A percentile compares a stretch with the other conserved stretches of the same genome.
Evolutionary conservation across 768 basidiomycete genomes (phyloP).

Genomic region (Suillus subalutaceus): DNA sequence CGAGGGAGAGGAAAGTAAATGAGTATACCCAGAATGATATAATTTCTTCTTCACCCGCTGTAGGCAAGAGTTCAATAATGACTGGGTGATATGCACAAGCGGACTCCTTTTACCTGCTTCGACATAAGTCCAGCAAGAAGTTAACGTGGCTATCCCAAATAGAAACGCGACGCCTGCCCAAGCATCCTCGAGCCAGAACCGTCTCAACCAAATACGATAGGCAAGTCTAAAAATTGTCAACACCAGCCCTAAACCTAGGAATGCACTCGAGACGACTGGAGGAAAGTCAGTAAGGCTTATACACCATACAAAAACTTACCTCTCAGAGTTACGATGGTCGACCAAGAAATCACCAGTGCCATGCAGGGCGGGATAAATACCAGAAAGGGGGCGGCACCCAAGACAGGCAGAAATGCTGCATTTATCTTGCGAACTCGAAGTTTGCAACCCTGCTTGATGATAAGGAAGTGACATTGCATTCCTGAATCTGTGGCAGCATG

Average conservation of each 20-base stretch:
- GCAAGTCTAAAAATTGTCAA: constrained; percentile 21
- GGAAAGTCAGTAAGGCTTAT: background rate
- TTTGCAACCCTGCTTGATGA: background rate
- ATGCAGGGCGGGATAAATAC: background rate
- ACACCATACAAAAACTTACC: background rate
- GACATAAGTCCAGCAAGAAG: constrained; percentile 17
- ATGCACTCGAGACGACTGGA: constrained; percentile 14
- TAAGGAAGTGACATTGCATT: background rate
- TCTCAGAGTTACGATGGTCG: background rate
- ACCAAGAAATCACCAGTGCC: background rate
- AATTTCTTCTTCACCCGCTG: background rate
- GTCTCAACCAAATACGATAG: constrained; percentile 23
- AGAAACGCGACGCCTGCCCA: constrained; percentile 22
- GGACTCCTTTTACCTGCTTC: constrained; percentile 4
- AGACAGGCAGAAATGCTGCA: background rate
- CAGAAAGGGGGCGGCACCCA: background rate
- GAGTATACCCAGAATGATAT: constrained; percentile 20
- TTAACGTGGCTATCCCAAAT: constrained; percentile 14
- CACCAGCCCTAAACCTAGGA: constrained; percentile 14
- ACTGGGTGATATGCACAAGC: background rate
- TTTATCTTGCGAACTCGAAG: background rate
- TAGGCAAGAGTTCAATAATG: background rate
- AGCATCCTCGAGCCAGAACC: constrained; percentile 26
- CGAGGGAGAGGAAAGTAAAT: constrained; percentile 12
- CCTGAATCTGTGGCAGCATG: background rate